These are phyloP conservation scores for Camptophora hylomeconis DNA, from an alignment of 2,329 filamentous ascomycete genomes.

Conservation along the genomic window DNA sequence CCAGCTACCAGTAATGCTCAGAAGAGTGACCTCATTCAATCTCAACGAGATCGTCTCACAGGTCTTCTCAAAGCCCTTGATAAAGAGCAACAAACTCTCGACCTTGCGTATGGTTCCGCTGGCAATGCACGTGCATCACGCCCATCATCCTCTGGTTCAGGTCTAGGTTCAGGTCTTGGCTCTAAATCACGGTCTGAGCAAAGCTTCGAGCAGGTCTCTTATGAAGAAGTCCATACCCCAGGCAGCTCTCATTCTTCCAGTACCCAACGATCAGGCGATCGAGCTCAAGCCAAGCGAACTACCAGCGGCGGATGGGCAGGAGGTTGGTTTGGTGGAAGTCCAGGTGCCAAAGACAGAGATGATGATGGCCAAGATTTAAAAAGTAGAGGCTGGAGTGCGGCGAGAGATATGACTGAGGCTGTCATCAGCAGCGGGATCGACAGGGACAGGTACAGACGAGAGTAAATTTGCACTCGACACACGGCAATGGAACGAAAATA, in stretches of 20 bases:
- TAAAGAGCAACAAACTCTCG: slow-evolving; percentile 56
- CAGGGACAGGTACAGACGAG: no score
- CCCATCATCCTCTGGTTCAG: slow-evolving; percentile 9
- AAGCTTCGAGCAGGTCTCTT: slow-evolving; percentile 82
- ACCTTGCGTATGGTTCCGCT: slow-evolving; percentile 28
- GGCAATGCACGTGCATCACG: slow-evolving; percentile 9
- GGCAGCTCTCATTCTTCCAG: slow-evolving; percentile 5
- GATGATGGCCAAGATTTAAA: slow-evolving; percentile 1
- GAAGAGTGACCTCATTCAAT: slow-evolving; percentile 58
- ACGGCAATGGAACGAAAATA: no score
- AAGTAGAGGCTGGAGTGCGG: slow-evolving; percentile 10
- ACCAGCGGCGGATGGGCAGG: slow-evolving; percentile 14
- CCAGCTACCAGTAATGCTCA: slow-evolving; percentile 44
- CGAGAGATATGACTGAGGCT: slow-evolving; percentile 16
- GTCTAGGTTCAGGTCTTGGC: slow-evolving; percentile 11
- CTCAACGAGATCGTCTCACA: slow-evolving; percentile 65
- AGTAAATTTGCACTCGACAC: no score
- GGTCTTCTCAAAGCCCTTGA: slow-evolving; percentile 67
- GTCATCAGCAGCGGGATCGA: no score
- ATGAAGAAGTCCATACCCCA: slow-evolving; percentile 43
- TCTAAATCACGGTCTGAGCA: slow-evolving; percentile 68
- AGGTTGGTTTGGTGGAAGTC: slow-evolving; percentile 13
- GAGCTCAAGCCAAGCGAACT: slow-evolving; percentile 5
- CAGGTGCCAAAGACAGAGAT: slow-evolving; percentile 3
- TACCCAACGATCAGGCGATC: slow-evolving; percentile 3